phyloP scores from a whole-genome alignment of 1,139 yeast species.

The Nadsonia starkeyi-henricii region DNA sequence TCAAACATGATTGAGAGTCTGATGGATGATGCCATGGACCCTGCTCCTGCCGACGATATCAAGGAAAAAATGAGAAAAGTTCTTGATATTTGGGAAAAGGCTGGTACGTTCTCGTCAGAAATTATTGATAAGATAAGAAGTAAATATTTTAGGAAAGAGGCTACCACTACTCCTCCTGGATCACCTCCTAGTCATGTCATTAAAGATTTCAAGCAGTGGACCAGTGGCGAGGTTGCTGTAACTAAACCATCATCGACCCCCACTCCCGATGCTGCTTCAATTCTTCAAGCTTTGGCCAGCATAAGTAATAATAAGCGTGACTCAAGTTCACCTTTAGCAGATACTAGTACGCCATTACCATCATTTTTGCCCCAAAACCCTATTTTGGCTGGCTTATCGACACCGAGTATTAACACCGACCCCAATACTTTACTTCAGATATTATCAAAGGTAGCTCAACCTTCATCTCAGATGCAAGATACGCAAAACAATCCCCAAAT shows the following conservation, averaged over 20 bases:
- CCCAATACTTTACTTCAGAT: constrained; percentile 8
- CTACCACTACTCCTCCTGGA: constrained; percentile 12
- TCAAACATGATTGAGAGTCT: constrained; percentile 21
- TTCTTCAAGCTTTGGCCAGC: constrained; percentile 26
- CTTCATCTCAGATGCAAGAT: background rate
- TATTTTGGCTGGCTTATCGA: background rate
- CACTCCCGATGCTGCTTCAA: constrained; percentile 25
- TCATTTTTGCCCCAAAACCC: background rate
- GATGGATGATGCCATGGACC: constrained; percentile 19
- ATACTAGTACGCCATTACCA: constrained; percentile 7
- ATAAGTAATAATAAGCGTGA: constrained; percentile 24
- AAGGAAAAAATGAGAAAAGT: constrained; percentile 66
- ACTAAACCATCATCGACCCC: constrained; percentile 8
- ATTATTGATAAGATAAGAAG: constrained; percentile 31
- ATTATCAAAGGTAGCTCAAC: constrained; percentile 3
- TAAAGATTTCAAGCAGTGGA: constrained; percentile 16
- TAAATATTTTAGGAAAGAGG: constrained; percentile 7
- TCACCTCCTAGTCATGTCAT: constrained; percentile 10
- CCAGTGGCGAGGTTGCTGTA: constrained; percentile 6
- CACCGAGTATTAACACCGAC: constrained; percentile 4
- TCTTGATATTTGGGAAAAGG: constrained; percentile 85
- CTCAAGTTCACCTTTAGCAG: constrained; percentile 14
- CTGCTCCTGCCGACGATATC: constrained; percentile 11
- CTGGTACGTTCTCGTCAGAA: constrained; percentile 55
- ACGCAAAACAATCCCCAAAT: background rate